These are phyloP conservation scores for Penicillium sp. DNA, from an alignment of 2,329 filamentous ascomycete species.

Conservation along the genomic window DNA sequence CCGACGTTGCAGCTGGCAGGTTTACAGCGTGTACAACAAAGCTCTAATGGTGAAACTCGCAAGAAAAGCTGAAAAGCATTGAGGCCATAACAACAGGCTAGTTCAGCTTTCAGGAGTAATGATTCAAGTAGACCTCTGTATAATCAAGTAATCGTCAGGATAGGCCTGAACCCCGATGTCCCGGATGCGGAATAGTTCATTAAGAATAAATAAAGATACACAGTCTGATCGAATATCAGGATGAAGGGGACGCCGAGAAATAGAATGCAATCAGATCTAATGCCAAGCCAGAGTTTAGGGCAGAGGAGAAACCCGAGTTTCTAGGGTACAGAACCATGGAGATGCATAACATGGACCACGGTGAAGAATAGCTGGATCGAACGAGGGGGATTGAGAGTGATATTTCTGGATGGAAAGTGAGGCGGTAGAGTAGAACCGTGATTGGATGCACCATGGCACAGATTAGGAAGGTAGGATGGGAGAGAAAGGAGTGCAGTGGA, in stretches of 20 bases:
- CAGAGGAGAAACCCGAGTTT: not conserved
- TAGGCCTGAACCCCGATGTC: not conserved
- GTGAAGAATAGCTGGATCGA: not conserved
- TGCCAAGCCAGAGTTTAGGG: not conserved
- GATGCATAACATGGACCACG: not conserved
- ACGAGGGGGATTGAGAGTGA: not conserved
- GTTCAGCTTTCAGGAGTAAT: not conserved
- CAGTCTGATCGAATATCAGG: slow-evolving; percentile 1
- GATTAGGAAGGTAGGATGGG: not conserved
- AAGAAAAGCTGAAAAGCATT: too few species aligned
- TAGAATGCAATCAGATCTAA: not conserved
- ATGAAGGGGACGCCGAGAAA: not conserved
- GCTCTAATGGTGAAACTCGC: too few species aligned
- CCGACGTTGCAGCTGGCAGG: not conserved
- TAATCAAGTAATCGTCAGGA: not conserved
- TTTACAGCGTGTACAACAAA: too few species aligned
- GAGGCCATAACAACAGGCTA: too few species aligned
- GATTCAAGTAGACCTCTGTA: not conserved
- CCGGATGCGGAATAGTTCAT: not conserved
- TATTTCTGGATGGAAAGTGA: not conserved
- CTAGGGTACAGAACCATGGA: not conserved
- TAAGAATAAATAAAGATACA: slow-evolving; percentile 13
- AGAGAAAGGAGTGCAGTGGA: not conserved
- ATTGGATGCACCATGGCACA: not conserved
- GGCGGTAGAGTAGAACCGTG: not conserved